A percentile compares a stretch with the other conserved stretches of the same genome.
Conservation (phyloP, 2,329 filamentous ascomycete species). For the Ophiosphaerella narmari region DNA sequence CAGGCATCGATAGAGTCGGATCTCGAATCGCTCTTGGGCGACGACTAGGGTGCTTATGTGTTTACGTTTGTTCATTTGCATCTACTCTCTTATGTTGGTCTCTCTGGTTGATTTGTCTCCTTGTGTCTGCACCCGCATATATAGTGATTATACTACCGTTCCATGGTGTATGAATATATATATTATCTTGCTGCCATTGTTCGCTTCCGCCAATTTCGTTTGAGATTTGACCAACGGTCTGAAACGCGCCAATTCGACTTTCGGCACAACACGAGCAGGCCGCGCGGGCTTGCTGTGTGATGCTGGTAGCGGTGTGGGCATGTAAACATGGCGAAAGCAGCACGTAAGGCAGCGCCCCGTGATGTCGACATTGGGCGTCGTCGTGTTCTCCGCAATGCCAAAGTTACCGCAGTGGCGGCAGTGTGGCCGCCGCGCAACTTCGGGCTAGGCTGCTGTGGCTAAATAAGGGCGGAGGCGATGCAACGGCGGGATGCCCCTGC, state of each 20-base stretch:
- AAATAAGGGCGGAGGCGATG: background rate
- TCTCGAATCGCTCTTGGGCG: conserved; percentile 10
- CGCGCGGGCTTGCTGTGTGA: background rate
- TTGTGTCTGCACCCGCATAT: no score
- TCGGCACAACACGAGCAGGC: background rate
- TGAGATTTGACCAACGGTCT: background rate
- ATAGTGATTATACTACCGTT: background rate
- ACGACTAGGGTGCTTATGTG: conserved; percentile 12
- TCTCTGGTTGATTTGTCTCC: background rate
- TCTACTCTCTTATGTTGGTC: background rate
- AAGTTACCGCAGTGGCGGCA: background rate
- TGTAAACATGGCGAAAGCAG: background rate
- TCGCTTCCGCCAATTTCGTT: no score
- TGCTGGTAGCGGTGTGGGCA: background rate
- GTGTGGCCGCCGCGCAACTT: background rate
- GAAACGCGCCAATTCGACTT: background rate
- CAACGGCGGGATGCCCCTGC: conserved; percentile 16
- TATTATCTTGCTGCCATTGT: background rate
- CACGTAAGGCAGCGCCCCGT: background rate
- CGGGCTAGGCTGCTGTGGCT: background rate
- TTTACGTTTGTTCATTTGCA: conserved; percentile 7
- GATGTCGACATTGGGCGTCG: background rate
- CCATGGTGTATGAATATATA: conserved; percentile 3
- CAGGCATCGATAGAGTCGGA: conserved; percentile 18
- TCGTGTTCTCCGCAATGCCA: conserved; percentile 15